Base-by-base conservation (phyloP, 2,329 filamentous ascomycete genomes). In the Beauveria medogensis region DNA sequence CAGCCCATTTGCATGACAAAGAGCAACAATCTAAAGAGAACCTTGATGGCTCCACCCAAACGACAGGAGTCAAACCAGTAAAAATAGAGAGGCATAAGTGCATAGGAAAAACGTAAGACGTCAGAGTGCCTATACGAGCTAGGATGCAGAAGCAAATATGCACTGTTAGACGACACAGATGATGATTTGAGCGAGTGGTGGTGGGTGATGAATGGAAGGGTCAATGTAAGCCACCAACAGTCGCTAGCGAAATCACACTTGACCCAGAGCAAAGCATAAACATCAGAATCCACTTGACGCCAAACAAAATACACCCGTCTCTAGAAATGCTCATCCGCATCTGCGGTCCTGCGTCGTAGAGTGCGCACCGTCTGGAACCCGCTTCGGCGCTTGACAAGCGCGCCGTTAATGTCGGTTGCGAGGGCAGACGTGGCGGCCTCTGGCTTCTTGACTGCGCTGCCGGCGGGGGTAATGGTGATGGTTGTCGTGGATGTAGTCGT, bases 1-100 rank as follows among this genome's bases (percentile, higher is more conserved):
- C 55, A 51, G 55, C 46, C 55, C 55, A 58, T 43, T 30, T 16
- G 54, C 18, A 51, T 51, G 55, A 58, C 30, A 58, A 41, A 43
- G 8, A 51, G 46, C 26, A 28, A 43, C 30, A 34, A 43, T 22
- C 34, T 41, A 20, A n/a, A 12, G 16, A 18, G 28, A 51, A 58
- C 34, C 30, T 28, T 51, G 55, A 58, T 20, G 46, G 22, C 24
- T 48, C 46, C 55, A 24, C 46, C 46, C 20, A 37, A 40, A 24
- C 14, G 34, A 43, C 16, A 43, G 22, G 24, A 26, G 43, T 6
- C 34, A n/a, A 12, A 2, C 14, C 28, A 40, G 26, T 24, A 9
- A 26, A 24, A 24, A 26, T 18, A 8, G n/a, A 18, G 37, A 24
- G 37, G 20, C 7, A 16, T 12, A 6, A 16, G 10, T n/a, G 18